Evolutionary conservation across 768 basidiomycete species (phyloP), one percentile per base, ranked within the genome.

Genomic region (Trametes meyenii): DNA sequence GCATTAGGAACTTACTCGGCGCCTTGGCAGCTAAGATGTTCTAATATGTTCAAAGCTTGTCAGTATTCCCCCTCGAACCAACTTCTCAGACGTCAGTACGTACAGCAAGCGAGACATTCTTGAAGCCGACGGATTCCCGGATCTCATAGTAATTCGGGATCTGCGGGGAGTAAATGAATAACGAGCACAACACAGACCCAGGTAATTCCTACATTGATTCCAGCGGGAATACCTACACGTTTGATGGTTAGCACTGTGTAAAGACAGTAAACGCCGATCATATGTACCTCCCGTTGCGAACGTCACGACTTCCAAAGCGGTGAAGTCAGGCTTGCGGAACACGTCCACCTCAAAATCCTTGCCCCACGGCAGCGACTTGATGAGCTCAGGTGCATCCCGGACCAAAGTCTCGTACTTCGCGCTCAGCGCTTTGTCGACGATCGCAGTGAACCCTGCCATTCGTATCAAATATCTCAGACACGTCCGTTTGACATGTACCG

Each of bases 21-120:
- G 89, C 87, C 73, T 94, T 94, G n/a, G 93, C 93, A 12, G 90
- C 84, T 38, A 94, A 83, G 54, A 94, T 86, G 73, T 94, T 94
- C 84, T 91, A 66, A 10, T 19, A 39, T 17, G 36, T 19, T 40
- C 33, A 23, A 10, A 3, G n/a, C 10, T 45, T 5, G 10, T 14
- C 4, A 23, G 13, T n/a, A 14, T 33, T 14, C 8, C 43, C 17
- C 26, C 42, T 24, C 5, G 26, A 39, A 8, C 8, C 29, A 10
- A 36, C 8, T 39, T 29, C n/a, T 29, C 40, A 38, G 35, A 50
- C 13, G 38, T 38, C 33, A 39, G n/a, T 33, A 73, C 87, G 62
- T 73, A 89, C 89, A 1, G 88, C 85, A 26, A 94, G 81, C 0
- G 89, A 91, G 40, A 95, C 93, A 67, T 95, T 95, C 78, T 95